These are phyloP conservation scores for Aspergillus kassunensis DNA, from an alignment of 495 filamentous ascomycete species.

Conservation along the genomic window DNA sequence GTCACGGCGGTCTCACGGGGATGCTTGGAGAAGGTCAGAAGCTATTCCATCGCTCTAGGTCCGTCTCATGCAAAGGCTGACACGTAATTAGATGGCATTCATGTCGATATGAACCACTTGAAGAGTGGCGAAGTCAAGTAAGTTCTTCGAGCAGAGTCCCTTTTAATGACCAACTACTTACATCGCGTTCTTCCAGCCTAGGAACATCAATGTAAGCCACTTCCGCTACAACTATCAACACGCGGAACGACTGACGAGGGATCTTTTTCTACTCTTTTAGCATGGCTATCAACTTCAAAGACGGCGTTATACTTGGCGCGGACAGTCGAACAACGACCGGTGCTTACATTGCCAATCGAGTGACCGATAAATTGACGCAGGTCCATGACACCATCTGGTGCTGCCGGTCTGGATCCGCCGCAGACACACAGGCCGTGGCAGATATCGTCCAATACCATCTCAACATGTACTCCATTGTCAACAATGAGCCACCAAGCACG, in stretches of 20 bases:
- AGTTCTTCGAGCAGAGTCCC: conserved; percentile 25
- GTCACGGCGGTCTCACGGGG: conserved; percentile 54
- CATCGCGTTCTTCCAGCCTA: conserved; percentile 51
- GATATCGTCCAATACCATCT: conserved; percentile 97
- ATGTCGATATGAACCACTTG: conserved; percentile 94
- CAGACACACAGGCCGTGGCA: conserved; percentile 95
- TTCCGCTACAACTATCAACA: not conserved
- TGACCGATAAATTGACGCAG: conserved; percentile 98
- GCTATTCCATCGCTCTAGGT: conserved; percentile 18
- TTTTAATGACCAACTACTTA: conserved; percentile 6
- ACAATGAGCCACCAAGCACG: conserved; percentile 84
- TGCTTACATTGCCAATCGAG: conserved; percentile 97
- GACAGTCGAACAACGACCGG: conserved; percentile 98
- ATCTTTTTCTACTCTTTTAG: conserved; percentile 18
- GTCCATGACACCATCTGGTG: conserved; percentile 99
- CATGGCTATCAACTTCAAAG: conserved; percentile 89
- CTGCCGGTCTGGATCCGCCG: conserved; percentile 93
- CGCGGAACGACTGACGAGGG: conserved; percentile 4
- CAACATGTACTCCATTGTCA: conserved; percentile 83
- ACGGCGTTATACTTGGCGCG: conserved; percentile 92
- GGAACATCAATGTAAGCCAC: conserved; percentile 91
- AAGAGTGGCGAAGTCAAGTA: conserved; percentile 92
- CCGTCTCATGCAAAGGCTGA: conserved; percentile 21
- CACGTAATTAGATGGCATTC: conserved; percentile 78
- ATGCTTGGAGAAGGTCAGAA: conserved; percentile 66